Conservation (phyloP, 2,329 filamentous ascomycete species). For the Pseudogymnoascus sp. region DNA sequence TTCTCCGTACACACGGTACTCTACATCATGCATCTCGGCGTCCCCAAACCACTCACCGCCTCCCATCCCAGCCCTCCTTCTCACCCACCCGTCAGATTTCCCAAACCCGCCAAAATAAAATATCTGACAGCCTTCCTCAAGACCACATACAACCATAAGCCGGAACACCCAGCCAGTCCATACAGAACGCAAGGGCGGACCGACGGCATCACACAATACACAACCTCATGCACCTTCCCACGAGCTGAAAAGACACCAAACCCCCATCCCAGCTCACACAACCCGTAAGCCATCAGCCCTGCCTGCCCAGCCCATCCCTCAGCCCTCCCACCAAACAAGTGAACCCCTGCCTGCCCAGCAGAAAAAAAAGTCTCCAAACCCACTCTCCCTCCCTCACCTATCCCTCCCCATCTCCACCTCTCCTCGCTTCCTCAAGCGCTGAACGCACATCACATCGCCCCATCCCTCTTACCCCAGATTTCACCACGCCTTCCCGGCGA, state of each 20-base stretch:
- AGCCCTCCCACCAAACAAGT: neutral
- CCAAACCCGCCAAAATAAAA: neutral
- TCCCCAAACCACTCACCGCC: conserved; percentile 1
- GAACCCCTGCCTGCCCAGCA: neutral
- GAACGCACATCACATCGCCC: neutral
- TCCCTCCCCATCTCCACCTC: neutral
- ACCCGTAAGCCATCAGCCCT: neutral
- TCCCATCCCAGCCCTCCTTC: neutral
- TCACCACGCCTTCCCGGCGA: neutral
- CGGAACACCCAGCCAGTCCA: neutral
- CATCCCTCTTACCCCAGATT: neutral
- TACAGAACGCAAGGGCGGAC: neutral
- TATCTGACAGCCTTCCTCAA: neutral
- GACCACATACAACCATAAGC: neutral
- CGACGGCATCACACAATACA: neutral
- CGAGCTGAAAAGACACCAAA: neutral
- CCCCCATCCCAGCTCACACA: neutral
- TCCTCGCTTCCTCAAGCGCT: neutral
- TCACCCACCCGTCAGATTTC: neutral
- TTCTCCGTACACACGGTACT: neutral
- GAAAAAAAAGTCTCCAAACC: neutral
- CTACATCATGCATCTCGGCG: conserved; percentile 2
- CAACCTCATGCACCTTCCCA: neutral
- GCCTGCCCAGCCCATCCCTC: neutral
- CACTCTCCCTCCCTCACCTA: neutral